Conservation (phyloP, 202 grass and related monocot genomes). For the Eragrostis tef region DNA sequence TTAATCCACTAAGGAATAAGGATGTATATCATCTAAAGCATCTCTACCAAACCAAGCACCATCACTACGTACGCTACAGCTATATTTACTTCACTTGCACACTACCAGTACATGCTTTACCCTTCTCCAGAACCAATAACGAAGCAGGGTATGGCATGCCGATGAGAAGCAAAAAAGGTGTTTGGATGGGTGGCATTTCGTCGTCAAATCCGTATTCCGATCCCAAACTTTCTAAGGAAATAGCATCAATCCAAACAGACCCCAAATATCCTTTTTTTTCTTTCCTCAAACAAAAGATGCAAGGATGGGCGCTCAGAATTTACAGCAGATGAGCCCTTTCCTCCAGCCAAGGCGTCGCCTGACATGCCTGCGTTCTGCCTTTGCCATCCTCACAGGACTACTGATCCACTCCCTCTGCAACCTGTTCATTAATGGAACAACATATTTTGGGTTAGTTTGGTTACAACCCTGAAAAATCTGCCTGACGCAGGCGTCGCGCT, state of each 20-base stretch:
- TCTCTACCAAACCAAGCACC: not conserved
- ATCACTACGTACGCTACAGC: slow-evolving; percentile 42
- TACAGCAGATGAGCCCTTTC: slow-evolving; percentile 71
- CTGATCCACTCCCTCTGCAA: slow-evolving; percentile 78
- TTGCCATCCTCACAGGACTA: slow-evolving; percentile 87
- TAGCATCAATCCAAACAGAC: not conserved
- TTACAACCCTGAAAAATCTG: too few relatives aligned
- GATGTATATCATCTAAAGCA: slow-evolving; percentile 34
- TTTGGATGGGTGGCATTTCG: slow-evolving; percentile 2
- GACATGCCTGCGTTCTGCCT: slow-evolving; percentile 58
- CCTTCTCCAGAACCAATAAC: slow-evolving; percentile 39
- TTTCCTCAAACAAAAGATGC: not conserved
- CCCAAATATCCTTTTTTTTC: not conserved
- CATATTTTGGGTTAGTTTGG: not conserved
- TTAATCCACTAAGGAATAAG: not conserved
- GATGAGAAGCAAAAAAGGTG: not conserved
- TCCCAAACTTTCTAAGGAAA: slow-evolving; percentile 33
- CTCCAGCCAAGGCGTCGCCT: slow-evolving; percentile 55
- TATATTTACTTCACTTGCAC: slow-evolving; percentile 44
- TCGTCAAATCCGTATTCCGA: not conserved
- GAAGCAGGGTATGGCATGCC: not conserved
- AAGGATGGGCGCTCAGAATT: slow-evolving; percentile 53
- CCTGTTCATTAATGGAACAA: slow-evolving; percentile 49
- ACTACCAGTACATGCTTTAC: slow-evolving; percentile 8
- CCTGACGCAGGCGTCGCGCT: too few relatives aligned